Percentiles rank a stretch among this genome's conserved stretches.
phyloP scores from a whole-genome alignment of 108 stramenopile genomes.

The Mayamaea pseudoterrestris region DNA sequence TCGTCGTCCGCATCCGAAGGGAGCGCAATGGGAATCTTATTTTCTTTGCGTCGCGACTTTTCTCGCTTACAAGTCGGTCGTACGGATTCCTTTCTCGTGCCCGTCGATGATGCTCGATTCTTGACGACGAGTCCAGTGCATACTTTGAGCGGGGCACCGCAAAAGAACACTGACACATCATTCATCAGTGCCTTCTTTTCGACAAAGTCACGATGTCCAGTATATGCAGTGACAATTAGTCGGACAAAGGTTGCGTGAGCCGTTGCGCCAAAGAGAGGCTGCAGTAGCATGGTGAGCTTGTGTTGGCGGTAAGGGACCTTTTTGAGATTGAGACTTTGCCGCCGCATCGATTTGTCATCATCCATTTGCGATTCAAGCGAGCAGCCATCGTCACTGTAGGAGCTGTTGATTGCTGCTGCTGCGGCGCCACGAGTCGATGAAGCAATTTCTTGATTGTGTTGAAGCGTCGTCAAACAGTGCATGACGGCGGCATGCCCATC shows the following conservation, averaged over 20 bases:
- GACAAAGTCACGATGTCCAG: constrained; percentile 30
- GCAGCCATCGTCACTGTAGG: too few relatives aligned
- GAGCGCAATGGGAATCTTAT: too few relatives aligned
- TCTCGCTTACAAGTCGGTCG: too few relatives aligned
- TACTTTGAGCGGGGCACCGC: too few relatives aligned
- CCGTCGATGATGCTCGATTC: too few relatives aligned
- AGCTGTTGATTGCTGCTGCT: too few relatives aligned
- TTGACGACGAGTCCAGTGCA: too few relatives aligned
- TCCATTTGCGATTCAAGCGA: not conserved
- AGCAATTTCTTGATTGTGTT: constrained; percentile 11
- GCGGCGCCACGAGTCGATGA: too few relatives aligned
- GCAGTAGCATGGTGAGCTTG: constrained; percentile 37
- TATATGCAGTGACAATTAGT: constrained; percentile 27
- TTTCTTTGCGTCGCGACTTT: too few relatives aligned
- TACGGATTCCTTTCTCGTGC: too few relatives aligned
- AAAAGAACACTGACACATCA: too few relatives aligned
- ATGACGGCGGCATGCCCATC: constrained; percentile 28
- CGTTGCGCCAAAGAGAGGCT: constrained; percentile 16
- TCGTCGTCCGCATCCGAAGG: too few relatives aligned
- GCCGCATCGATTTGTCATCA: not conserved
- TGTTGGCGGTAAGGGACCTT: constrained; percentile 31
- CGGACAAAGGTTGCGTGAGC: constrained; percentile 15
- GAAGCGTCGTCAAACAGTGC: constrained; percentile 24
- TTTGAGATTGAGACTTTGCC: constrained; percentile 7
- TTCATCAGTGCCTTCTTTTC: constrained; percentile 25